Percentiles rank a stretch among this genome's conserved stretches.
These are phyloP conservation scores for Pseudocercospora pini-densiflorae DNA, from an alignment of 2,329 filamentous ascomycete species.

Conservation along the genomic window DNA sequence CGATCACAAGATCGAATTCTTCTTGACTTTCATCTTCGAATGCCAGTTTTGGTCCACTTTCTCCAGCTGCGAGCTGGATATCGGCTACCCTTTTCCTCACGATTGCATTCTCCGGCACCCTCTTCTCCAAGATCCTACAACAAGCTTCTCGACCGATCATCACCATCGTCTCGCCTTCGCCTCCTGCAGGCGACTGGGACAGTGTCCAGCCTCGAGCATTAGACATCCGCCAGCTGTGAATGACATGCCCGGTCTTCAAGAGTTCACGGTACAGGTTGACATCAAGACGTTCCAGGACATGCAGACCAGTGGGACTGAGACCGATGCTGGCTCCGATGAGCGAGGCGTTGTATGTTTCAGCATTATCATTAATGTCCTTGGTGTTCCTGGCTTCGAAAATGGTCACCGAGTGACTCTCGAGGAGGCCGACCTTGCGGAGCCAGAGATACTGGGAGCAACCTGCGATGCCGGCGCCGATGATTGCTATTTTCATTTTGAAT, in stretches of 20 bases:
- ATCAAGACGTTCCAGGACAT: conserved; percentile 16
- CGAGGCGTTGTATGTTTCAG: not conserved
- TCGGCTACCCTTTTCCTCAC: too few relatives aligned
- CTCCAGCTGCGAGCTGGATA: too few relatives aligned
- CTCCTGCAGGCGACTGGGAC: too few relatives aligned
- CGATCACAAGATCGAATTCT: conserved; percentile 25
- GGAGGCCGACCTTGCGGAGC: not conserved
- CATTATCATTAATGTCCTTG: not conserved
- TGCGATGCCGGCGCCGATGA: too few relatives aligned
- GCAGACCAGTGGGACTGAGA: not conserved
- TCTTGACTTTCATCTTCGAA: conserved; percentile 17
- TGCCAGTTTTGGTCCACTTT: too few relatives aligned
- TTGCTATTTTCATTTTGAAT: too few relatives aligned
- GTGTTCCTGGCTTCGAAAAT: not conserved
- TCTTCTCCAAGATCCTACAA: too few relatives aligned
- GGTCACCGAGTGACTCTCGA: not conserved
- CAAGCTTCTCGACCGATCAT: too few relatives aligned
- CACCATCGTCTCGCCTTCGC: too few relatives aligned
- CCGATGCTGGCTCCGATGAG: not conserved
- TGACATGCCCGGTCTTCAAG: not conserved
- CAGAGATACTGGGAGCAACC: not conserved
- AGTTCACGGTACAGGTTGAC: conserved; percentile 11
- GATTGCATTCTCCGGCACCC: too few relatives aligned
- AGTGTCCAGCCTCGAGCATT: too few relatives aligned
- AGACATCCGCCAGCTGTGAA: too few relatives aligned